phyloP scores from a whole-genome alignment of 2,329 filamentous ascomycete genomes.

The Paraphaeosphaeria sporulosa region DNA sequence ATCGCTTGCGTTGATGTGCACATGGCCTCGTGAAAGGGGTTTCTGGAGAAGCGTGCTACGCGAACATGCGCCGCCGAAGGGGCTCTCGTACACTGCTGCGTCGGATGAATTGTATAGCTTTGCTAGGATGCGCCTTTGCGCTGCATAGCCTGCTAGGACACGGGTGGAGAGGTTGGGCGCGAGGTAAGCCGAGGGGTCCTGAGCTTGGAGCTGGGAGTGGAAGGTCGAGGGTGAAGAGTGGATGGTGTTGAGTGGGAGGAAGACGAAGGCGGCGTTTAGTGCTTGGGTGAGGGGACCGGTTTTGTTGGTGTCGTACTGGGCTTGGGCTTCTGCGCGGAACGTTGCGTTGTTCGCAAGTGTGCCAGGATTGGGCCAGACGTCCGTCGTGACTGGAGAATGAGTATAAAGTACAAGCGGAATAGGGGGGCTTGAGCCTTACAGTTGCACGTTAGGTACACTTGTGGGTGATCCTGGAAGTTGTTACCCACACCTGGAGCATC shows the following conservation, averaged over 20 bases:
- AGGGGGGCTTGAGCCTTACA: conserved; percentile 20
- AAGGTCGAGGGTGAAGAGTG: conserved; percentile 26
- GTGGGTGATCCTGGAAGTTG: conserved; percentile 45
- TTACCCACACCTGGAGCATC: conserved; percentile 40
- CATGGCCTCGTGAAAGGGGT: conserved; percentile 44
- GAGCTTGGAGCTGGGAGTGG: not conserved
- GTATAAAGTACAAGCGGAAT: not conserved
- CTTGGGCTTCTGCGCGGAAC: conserved; percentile 34
- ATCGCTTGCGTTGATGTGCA: conserved; percentile 47
- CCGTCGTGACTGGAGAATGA: conserved; percentile 19
- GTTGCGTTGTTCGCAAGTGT: conserved; percentile 31
- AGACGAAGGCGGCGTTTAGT: conserved; percentile 33
- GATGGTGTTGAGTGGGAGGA: conserved; percentile 28
- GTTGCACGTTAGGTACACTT: conserved; percentile 31
- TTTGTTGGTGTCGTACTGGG: conserved; percentile 34
- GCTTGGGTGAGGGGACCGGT: conserved; percentile 39
- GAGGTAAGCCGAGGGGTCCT: not conserved
- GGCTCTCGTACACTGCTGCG: conserved; percentile 42
- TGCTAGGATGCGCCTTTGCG: conserved; percentile 21
- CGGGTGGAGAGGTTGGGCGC: not conserved
- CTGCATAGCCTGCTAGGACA: conserved; percentile 5
- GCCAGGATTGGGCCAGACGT: conserved; percentile 29
- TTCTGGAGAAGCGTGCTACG: conserved; percentile 27
- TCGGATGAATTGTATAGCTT: conserved; percentile 29
- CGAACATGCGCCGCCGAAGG: conserved; percentile 22